A percentile compares a stretch with the other conserved stretches of the same genome.
Conservation (phyloP, 148 eudicot genomes). For the Rhododendron griersonianum region DNA sequence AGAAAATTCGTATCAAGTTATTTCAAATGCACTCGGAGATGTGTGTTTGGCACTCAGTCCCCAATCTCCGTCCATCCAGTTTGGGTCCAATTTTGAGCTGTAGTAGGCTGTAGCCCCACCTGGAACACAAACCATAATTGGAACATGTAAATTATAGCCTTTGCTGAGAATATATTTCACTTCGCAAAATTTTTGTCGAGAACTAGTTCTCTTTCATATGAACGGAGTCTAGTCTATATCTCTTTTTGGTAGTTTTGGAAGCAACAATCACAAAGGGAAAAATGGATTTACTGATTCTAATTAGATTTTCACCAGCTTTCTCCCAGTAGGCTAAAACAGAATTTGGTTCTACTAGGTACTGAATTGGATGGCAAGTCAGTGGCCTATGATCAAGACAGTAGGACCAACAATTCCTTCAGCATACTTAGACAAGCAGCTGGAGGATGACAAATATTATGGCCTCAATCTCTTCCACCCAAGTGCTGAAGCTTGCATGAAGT, state of each 20-base stretch:
- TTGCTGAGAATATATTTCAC: no score
- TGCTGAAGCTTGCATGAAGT: conserved; percentile 22
- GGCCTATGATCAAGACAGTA: conserved; percentile 33
- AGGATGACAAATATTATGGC: conserved; percentile 45
- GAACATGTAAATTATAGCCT: no score
- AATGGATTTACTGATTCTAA: not conserved
- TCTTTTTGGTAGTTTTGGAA: not conserved
- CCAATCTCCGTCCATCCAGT: no score
- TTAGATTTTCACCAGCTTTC: not conserved
- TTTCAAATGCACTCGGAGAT: no score
- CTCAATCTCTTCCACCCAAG: conserved; percentile 32
- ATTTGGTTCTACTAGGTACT: conserved; percentile 28
- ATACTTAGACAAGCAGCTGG: conserved; percentile 39
- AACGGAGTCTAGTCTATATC: no score
- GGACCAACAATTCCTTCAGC: conserved; percentile 56
- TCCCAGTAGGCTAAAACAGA: not conserved
- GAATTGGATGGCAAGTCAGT: conserved; percentile 31
- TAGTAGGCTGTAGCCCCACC: no score
- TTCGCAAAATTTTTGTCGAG: no score
- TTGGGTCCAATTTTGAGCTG: no score
- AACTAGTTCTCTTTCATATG: not conserved
- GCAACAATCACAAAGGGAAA: no score
- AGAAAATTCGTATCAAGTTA: no score
- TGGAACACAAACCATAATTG: no score
- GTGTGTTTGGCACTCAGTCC: no score